phyloP scores from a whole-genome alignment of 805 yeast species.

The Zygotorulaspora florentina region DNA sequence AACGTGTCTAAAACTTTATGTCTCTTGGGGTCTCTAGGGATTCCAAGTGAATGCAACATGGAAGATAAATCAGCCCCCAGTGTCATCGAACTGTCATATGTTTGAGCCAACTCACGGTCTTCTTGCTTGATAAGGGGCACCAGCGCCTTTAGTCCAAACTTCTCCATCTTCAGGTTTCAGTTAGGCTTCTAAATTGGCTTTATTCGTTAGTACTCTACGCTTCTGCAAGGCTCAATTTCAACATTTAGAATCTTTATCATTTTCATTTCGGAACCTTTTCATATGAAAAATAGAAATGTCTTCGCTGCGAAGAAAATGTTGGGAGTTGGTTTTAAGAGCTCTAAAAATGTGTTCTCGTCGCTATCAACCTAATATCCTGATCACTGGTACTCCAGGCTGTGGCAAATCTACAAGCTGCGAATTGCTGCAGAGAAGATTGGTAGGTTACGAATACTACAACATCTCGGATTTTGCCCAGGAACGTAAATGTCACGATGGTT shows the following conservation, averaged over 20 bases:
- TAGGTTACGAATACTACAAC: conserved; percentile 49
- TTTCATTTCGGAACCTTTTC: background rate
- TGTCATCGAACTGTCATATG: conserved; percentile 34
- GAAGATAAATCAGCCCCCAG: conserved; percentile 35
- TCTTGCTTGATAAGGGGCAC: conserved; percentile 32
- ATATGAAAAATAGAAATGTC: background rate
- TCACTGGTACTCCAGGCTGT: conserved; percentile 89
- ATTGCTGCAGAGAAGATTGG: conserved; percentile 25
- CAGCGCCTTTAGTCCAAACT: conserved; percentile 32
- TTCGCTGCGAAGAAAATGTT: background rate
- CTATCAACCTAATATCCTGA: conserved; percentile 64
- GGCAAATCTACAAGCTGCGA: conserved; percentile 37
- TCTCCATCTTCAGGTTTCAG: conserved; percentile 22
- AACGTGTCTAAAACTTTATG: conserved; percentile 45
- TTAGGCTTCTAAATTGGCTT: background rate
- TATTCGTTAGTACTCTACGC: background rate
- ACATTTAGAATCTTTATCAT: background rate
- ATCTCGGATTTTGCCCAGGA: conserved; percentile 81
- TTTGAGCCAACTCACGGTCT: conserved; percentile 21
- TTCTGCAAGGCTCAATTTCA: no score
- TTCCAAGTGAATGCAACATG: conserved; percentile 33
- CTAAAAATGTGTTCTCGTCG: conserved; percentile 23
- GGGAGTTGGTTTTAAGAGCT: background rate
- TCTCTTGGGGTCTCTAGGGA: conserved; percentile 23
- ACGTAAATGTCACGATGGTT: conserved; percentile 72